Evolutionary conservation across 768 basidiomycete genomes (phyloP).

Genomic region (Cystobasidium onofrii): DNA sequence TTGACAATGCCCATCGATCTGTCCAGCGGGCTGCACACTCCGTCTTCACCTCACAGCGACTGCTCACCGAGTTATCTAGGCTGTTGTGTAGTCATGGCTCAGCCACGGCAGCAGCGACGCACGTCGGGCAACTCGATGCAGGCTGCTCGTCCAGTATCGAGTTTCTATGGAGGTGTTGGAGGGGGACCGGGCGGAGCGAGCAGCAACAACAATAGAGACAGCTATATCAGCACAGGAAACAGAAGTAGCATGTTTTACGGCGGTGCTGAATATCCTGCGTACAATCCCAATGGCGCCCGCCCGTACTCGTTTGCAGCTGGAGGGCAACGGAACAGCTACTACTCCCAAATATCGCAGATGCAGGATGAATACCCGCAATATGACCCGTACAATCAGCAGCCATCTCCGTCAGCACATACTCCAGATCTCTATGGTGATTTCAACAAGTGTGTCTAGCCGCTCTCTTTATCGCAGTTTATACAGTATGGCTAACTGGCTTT

Average conservation of each 20-base stretch:
- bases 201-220: conserved; percentile 30
- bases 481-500: neutral
- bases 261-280: neutral
- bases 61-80: no score
- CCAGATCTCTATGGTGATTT: conserved; percentile 27
- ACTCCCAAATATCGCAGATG: neutral
- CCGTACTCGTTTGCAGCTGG: neutral
- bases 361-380: neutral
- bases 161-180: conserved; percentile 17
- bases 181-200: neutral
- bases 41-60: no score
- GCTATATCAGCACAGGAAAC: conserved; percentile 21
- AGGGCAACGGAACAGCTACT: neutral
- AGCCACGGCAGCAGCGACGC: neutral
- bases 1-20: neutral
- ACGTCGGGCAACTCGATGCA: neutral
- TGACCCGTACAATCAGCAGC: conserved; percentile 10
- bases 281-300: neutral
- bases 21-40: neutral
- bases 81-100: neutral
- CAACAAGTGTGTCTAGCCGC: conserved; percentile 1
- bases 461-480: neutral
- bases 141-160: conserved; percentile 13
- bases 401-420: neutral
- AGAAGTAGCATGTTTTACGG: neutral